A percentile compares a stretch with the other conserved stretches of the same genome.
Conservation (phyloP, 2,329 filamentous ascomycete species). For the Immersiporthe knoxdaviesiana region DNA sequence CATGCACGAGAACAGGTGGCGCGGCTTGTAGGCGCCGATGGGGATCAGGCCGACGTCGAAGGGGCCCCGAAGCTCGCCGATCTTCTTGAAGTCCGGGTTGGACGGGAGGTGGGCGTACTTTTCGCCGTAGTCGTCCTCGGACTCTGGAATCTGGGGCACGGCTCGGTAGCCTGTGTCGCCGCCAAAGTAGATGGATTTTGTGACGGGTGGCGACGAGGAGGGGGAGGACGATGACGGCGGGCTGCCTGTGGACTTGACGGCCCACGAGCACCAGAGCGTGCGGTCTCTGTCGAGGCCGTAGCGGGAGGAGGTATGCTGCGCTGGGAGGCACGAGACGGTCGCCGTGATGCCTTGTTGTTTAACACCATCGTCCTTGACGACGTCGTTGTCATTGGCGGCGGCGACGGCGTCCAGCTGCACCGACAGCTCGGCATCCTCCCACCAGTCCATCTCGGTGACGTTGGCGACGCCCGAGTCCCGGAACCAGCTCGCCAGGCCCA, state of each 20-base stretch:
- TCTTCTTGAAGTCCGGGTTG: slow-evolving; percentile 84
- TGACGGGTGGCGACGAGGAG: slow-evolving; percentile 53
- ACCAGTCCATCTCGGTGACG: slow-evolving; percentile 93
- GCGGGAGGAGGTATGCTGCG: slow-evolving; percentile 79
- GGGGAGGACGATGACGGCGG: slow-evolving; percentile 42
- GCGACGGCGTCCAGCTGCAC: slow-evolving; percentile 47
- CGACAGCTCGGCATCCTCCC: slow-evolving; percentile 79
- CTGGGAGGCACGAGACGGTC: slow-evolving; percentile 76
- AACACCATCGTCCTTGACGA: slow-evolving; percentile 37
- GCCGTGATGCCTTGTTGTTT: slow-evolving; percentile 59
- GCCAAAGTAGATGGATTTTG: slow-evolving; percentile 76
- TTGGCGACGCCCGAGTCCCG: slow-evolving; percentile 68
- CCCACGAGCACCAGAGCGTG: slow-evolving; percentile 91
- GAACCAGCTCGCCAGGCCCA: slow-evolving; percentile 87
- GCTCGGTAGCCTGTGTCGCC: slow-evolving; percentile 90
- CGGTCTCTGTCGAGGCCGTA: slow-evolving; percentile 69
- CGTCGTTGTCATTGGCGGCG: too few species aligned
- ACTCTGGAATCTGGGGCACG: slow-evolving; percentile 67
- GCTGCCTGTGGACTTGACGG: slow-evolving; percentile 58
- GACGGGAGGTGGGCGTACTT: slow-evolving; percentile 68
- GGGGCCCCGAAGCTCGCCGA: slow-evolving; percentile 77
- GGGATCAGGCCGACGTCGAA: slow-evolving; percentile 93
- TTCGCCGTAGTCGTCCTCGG: slow-evolving; percentile 70
- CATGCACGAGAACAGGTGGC: slow-evolving; percentile 74
- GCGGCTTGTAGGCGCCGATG: slow-evolving; percentile 84